Percentiles rank a stretch among this genome's conserved stretches.
Conservation (phyloP, 129 eudicot species). For the Ambrosia artemisiifolia region DNA sequence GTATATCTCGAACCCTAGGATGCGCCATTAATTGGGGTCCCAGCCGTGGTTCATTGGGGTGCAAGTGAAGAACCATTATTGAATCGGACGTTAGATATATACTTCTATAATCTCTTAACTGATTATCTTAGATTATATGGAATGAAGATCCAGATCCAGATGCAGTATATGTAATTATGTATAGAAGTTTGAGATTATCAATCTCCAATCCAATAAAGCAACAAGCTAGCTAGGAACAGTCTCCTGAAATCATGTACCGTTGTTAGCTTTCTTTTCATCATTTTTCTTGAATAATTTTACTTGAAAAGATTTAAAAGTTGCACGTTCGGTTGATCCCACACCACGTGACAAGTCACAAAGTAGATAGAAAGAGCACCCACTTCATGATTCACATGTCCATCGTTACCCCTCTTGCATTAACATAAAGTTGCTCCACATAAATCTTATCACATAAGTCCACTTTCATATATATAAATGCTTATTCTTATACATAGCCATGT, state of each 20-base stretch:
- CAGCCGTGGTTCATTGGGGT: no score
- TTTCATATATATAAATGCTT: background rate
- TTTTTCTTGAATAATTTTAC: background rate
- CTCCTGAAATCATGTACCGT: conserved; percentile 1
- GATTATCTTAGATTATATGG: background rate
- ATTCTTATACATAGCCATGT: background rate
- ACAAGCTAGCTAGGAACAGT: background rate
- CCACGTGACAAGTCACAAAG: conserved; percentile 5
- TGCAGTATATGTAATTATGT: background rate
- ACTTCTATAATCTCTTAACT: background rate
- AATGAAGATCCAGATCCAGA: background rate
- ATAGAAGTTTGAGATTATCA: background rate
- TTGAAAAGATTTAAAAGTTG: conserved; percentile 11
- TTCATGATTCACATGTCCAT: background rate
- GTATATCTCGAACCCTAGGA: no score
- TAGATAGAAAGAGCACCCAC: background rate
- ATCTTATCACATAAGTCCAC: background rate
- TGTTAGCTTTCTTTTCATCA: background rate
- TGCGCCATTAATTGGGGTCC: no score
- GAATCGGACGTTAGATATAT: background rate
- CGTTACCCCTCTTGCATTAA: background rate
- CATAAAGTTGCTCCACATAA: conserved; percentile 1
- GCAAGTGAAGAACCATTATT: background rate
- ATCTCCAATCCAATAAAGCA: conserved; percentile 5
- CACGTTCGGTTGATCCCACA: conserved; percentile 26